Evolutionary conservation across 1,284 basidiomycete species (phyloP).

Genomic region (Ceratobasidium sp.): DNA sequence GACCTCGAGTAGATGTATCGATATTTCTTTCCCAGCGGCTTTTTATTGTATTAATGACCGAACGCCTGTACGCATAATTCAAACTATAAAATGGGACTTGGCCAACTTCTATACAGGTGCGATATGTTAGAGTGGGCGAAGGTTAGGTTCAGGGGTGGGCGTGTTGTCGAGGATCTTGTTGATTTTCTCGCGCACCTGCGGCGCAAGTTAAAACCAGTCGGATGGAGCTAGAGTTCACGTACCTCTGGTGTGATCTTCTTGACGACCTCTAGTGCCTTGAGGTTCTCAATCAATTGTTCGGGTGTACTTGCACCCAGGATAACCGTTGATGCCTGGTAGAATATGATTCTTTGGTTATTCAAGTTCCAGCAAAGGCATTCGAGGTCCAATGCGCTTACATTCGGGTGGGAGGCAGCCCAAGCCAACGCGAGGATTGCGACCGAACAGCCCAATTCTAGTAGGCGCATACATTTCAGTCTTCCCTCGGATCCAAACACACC

Average conservation of each 20-base stretch:
- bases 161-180: slow-evolving; percentile 70
- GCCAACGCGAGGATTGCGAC: slow-evolving; percentile 77
- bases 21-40: neutral
- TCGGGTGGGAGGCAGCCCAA: slow-evolving; percentile 78
- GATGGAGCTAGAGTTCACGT: neutral
- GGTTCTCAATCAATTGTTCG: slow-evolving; percentile 72
- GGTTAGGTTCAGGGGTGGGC: slow-evolving; percentile 51
- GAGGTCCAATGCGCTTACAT: slow-evolving; percentile 58
- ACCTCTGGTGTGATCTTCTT: slow-evolving; percentile 75
- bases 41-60: slow-evolving; percentile 36
- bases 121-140: slow-evolving; percentile 21
- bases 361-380: no score
- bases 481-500: no score
- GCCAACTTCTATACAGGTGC: neutral
- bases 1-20: slow-evolving; percentile 44
- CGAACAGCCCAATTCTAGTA: slow-evolving; percentile 65
- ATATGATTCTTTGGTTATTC: no score
- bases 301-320: slow-evolving; percentile 72
- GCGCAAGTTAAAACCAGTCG: no score
- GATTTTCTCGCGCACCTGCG: slow-evolving; percentile 61
- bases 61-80: slow-evolving; percentile 36
- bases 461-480: no score
- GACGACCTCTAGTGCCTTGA: slow-evolving; percentile 75
- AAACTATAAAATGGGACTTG: slow-evolving; percentile 13
- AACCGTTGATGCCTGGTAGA: slow-evolving; percentile 64